Base-by-base conservation (phyloP, 2,329 filamentous ascomycete species). In the Ilyonectria robusta region DNA sequence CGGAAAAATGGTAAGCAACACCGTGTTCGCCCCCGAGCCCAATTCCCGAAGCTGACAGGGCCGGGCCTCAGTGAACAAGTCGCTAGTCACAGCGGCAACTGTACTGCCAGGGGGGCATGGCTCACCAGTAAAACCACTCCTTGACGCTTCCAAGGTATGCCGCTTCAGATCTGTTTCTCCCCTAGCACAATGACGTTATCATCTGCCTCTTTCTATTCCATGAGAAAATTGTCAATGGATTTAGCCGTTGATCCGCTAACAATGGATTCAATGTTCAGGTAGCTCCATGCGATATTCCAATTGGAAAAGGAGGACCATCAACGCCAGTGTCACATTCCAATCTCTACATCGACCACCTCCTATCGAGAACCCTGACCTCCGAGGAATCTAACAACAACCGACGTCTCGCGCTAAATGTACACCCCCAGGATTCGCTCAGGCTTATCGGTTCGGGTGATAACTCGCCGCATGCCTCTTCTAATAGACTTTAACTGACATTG, bases 1-100 rank as follows among this genome's bases (percentile, higher is more conserved):
- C 56, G 71, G 26, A 73, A 72, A 26, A 73, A 73, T 33, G 71
- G 71, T 70, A 59, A 46, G 15, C 15, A 7, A 10, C 11, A 35
- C 15, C 3, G 21, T 13, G 8, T 21, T 2, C 59, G 21, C 40
- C 13, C 17, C 33, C 47, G 31, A 47, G 29, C 15, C 35, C 48
- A 55, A 40, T 51, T 56, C 11, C 64, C 59, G 58, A 66, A 23
- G 37, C 64, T 62, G 35, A 62, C 53, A 29, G n/a, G 19, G 23
- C 46, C n/a, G 17, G n/a, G 11, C 17, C n/a, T 48, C 15, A 72
- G 70, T 72, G 7, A 72, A 70, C 50, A 65, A 64, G 17, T 37
- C 56, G 5, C 35, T 73, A 9, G 57, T 65, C n/a, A 65, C 62
- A 23, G 19, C 57, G 13, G 42, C 46, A 21, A 29, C 44, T n/a